Conservation (phyloP, 1,284 basidiomycete genomes). For the Calocybe gambosa region DNA sequence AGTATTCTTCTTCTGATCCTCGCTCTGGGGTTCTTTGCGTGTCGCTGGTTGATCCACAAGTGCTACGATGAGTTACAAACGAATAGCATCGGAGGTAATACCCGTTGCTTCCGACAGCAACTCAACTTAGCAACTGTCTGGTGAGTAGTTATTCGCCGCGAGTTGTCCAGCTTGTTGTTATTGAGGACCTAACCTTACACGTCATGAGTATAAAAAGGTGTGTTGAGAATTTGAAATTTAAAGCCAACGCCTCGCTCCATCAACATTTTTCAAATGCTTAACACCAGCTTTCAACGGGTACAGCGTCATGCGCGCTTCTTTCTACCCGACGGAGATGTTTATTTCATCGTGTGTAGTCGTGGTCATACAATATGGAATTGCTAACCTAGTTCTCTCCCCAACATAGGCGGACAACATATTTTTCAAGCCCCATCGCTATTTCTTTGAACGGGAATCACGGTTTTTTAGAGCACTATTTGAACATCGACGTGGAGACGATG, state of each 20-base stretch:
- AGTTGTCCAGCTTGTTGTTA: no score
- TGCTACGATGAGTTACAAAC: neutral
- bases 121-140: no score
- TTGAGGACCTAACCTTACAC: no score
- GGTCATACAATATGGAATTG: neutral
- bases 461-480: constrained; percentile 41
- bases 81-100: neutral
- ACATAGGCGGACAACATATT: constrained; percentile 31
- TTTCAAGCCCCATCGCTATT: constrained; percentile 47
- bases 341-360: constrained; percentile 41
- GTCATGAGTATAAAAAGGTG: no score
- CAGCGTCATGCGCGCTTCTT: constrained; percentile 40
- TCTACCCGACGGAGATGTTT: constrained; percentile 46
- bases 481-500: constrained; percentile 26
- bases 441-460: constrained; percentile 53
- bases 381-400: neutral
- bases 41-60: no score
- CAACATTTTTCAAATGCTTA: no score
- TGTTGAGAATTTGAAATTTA: no score
- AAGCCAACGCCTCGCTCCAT: no score
- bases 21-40: neutral
- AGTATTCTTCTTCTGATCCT: neutral
- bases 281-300: constrained; percentile 6
- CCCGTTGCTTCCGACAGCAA: no score
- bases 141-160: no score